Percentiles rank a stretch among this genome's conserved stretches.
Evolutionary conservation across 176 grass and related monocot species (phyloP).

Genomic region (bread wheat (Triticum aestivum)): IWGSC_CS_RefSeq_v2.1 NC_057806.1:327591545-327592044

Average conservation of each 20-base stretch:
- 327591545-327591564: conserved; percentile 27
- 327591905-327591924: conserved; percentile 71
- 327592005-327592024: conserved; percentile 20
- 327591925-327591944: conserved; percentile 81
- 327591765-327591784: conserved; percentile 49
- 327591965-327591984: background rate
- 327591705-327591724: conserved; percentile 90
- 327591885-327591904: conserved; percentile 72
- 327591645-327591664: conserved; percentile 97
- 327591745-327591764: conserved; percentile 84
- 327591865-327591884: conserved; percentile 78
- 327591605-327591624: conserved; percentile 6
- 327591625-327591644: conserved; percentile 71
- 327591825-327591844: conserved; percentile 98
- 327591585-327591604: background rate
- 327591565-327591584: background rate
- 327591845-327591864: conserved; percentile 96
- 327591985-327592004: conserved; percentile 25
- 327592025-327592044: conserved; percentile 16
- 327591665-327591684: conserved; percentile 87
- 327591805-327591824: conserved; percentile 74
- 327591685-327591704: conserved; percentile 81
- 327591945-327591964: conserved; percentile 85
- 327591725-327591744: conserved; percentile 69
- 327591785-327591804: conserved; percentile 51